These are phyloP conservation scores for Vitis rotundifolia DNA, from an alignment of 164 flowering plant genomes.

Conservation along the genomic window DNA sequence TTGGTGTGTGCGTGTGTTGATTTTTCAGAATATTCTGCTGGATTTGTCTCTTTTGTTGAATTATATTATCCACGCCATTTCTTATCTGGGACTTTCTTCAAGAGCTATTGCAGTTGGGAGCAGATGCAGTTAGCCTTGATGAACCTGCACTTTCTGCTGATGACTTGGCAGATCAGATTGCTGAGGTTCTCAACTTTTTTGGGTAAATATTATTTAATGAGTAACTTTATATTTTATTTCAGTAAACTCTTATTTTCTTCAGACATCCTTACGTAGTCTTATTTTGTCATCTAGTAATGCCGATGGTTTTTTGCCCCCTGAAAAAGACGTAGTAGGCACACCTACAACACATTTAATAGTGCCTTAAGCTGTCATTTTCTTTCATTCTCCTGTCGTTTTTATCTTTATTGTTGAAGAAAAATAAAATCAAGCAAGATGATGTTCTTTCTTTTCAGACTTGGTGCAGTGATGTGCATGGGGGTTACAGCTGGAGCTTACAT, in stretches of 20 bases:
- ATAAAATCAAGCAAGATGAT: not conserved
- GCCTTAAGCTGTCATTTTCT: not conserved
- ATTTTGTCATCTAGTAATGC: not conserved
- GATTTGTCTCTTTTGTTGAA: not conserved
- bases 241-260: not conserved
- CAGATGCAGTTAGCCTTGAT: conserved; percentile 48
- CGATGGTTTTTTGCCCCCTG: not conserved
- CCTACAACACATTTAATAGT: not conserved
- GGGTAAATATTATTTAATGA: conserved; percentile 18
- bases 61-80: conserved; percentile 14
- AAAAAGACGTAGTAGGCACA: not conserved
- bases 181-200: conserved; percentile 55
- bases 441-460: conserved; percentile 28
- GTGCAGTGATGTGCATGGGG: conserved; percentile 51
- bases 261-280: not conserved
- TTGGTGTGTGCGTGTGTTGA: not conserved
- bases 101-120: conserved; percentile 71
- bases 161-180: conserved; percentile 71
- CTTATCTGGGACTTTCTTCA: conserved; percentile 27
- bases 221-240: not conserved
- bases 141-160: conserved; percentile 51
- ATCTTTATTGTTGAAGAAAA: not conserved
- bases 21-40: not conserved
- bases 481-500: conserved; percentile 53
- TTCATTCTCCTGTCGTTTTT: not conserved